These are phyloP conservation scores for Solanum chaucha DNA, from an alignment of 257 asterid species.

Conservation along the genomic window DNA sequence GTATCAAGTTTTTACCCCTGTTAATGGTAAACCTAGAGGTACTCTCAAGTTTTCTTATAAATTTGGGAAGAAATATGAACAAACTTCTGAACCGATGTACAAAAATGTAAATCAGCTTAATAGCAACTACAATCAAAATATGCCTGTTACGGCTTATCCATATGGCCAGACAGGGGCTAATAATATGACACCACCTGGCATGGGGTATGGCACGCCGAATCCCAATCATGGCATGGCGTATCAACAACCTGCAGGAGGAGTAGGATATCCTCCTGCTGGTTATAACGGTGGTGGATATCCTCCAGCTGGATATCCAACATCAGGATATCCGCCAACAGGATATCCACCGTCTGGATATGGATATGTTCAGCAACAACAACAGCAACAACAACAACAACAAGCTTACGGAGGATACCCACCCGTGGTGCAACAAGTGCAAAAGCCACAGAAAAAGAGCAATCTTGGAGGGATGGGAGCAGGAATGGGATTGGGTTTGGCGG, in stretches of 20 bases:
- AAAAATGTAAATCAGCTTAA: neutral
- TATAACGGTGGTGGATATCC: neutral
- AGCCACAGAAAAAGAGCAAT: neutral
- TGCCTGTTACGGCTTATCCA: neutral
- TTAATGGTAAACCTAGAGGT: neutral
- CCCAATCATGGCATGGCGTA: neutral
- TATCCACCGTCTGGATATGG: neutral
- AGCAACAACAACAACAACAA: neutral
- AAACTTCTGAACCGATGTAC: neutral
- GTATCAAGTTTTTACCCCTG: neutral
- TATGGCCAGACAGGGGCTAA: neutral
- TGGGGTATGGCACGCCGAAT: neutral
- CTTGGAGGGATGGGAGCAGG: conserved; percentile 17
- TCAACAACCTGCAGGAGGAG: neutral
- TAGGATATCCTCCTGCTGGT: neutral
- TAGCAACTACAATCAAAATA: neutral
- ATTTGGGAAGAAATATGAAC: conserved; percentile 3
- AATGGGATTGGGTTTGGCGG: neutral
- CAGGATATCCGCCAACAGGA: neutral
- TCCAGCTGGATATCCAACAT: neutral
- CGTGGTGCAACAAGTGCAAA: neutral
- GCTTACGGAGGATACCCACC: neutral
- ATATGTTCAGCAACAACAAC: neutral
- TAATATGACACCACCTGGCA: neutral
- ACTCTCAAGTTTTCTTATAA: neutral